A percentile compares a stretch with the other conserved stretches of the same genome.
Conservation (phyloP, 106 monocot genomes). For the Platanthera zijinensis region DNA sequence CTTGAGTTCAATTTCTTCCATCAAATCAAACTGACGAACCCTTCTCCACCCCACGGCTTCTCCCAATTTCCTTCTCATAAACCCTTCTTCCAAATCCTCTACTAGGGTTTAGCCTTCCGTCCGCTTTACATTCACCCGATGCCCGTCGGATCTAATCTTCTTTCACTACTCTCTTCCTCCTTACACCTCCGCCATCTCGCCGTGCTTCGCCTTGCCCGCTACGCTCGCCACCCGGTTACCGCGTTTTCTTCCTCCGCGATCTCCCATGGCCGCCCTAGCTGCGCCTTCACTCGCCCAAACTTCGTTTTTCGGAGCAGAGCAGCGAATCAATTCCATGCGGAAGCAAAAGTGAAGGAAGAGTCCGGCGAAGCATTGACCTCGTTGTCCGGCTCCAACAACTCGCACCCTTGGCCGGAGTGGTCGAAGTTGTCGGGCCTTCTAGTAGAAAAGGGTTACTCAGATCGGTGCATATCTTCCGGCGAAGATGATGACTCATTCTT, state of each 20-base stretch:
- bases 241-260: slow-evolving; percentile 1
- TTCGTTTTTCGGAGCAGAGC: not conserved
- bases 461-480: not conserved
- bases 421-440: slow-evolving; percentile 37
- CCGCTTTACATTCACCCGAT: slow-evolving; percentile 9
- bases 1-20: too few species aligned
- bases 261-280: not conserved
- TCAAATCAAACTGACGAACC: too few species aligned
- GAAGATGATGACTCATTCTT: slow-evolving; percentile 19
- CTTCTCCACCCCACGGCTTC: too few species aligned
- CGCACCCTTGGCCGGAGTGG: slow-evolving; percentile 61
- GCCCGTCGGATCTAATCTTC: slow-evolving; percentile 47
- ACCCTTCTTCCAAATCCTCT: not conserved
- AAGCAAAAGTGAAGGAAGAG: not conserved
- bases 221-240: slow-evolving; percentile 1
- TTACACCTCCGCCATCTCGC: slow-evolving; percentile 10
- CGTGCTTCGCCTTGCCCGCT: slow-evolving; percentile 20
- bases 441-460: slow-evolving; percentile 11
- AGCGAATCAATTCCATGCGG: slow-evolving; percentile 6
- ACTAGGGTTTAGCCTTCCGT: not conserved
- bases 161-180: slow-evolving; percentile 31
- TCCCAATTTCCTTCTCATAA: not conserved
- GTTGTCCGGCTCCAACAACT: not conserved
- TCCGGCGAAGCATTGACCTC: not conserved
- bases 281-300: not conserved